Conservation (phyloP, 208 protist species). For the Acanthamoeba culbertsoni region DNA sequence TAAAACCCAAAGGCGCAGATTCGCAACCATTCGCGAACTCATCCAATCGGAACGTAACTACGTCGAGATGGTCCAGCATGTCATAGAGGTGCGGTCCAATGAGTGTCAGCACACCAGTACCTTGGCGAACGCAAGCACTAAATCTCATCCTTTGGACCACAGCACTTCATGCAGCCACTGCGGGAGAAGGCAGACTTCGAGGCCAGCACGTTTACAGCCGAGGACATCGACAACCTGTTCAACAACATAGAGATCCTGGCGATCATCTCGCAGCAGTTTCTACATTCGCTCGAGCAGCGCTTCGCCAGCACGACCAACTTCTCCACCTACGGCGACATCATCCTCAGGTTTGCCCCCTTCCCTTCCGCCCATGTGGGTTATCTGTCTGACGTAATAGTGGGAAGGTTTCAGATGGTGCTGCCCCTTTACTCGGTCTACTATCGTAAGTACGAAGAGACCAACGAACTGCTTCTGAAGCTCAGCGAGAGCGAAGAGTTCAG, state of each 20-base stretch:
- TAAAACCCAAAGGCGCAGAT: neutral
- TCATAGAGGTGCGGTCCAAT: neutral
- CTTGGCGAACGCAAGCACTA: neutral
- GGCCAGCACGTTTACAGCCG: neutral
- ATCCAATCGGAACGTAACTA: slow-evolving; percentile 13
- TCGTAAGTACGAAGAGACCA: neutral
- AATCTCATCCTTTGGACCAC: no score
- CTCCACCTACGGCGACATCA: neutral
- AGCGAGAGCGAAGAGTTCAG: slow-evolving; percentile 16
- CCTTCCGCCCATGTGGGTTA: neutral
- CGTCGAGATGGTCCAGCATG: neutral
- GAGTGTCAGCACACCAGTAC: no score
- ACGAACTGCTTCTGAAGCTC: neutral
- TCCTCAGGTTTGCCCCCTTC: neutral
- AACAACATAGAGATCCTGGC: slow-evolving; percentile 12
- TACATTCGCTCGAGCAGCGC: neutral
- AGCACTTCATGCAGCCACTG: neutral
- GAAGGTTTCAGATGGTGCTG: neutral
- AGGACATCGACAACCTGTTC: slow-evolving; percentile 7
- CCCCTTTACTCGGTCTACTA: neutral
- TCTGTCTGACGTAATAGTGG: neutral
- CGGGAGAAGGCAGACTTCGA: neutral
- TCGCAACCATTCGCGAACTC: neutral
- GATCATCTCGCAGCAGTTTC: slow-evolving; percentile 31
- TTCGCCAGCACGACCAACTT: neutral